A percentile compares a stretch with the other conserved stretches of the same genome.
Evolutionary conservation across 331 rosid species (phyloP).

Genomic region (Malus hybrid): DNA sequence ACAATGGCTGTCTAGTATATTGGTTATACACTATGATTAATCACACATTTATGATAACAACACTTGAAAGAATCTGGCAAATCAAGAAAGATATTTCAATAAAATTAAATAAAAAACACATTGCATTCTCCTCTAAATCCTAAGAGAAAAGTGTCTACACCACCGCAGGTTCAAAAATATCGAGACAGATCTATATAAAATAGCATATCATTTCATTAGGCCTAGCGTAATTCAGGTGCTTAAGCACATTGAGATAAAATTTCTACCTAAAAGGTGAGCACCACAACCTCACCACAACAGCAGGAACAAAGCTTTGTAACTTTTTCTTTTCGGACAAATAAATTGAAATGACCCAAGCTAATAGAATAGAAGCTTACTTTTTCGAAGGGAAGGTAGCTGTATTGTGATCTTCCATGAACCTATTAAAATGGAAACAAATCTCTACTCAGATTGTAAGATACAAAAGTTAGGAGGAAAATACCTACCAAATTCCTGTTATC

Average conservation of each 20-base stretch:
- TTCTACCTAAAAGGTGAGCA: too few species aligned
- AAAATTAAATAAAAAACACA: background rate
- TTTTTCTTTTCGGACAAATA: background rate
- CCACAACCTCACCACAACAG: background rate
- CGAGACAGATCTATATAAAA: background rate
- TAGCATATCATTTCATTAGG: background rate
- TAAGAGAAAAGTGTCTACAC: background rate
- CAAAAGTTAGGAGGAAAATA: background rate
- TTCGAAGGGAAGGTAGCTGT: constrained; percentile 95
- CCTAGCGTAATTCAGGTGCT: background rate
- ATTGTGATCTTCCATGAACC: constrained; percentile 99
- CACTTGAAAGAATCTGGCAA: background rate
- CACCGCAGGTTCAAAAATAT: background rate
- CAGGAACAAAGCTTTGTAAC: background rate
- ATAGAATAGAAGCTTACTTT: constrained; percentile 50
- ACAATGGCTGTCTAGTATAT: background rate
- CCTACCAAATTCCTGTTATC: background rate
- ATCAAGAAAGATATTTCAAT: background rate
- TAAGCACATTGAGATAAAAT: background rate
- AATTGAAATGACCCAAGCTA: constrained; percentile 7
- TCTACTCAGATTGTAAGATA: background rate
- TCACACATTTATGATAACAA: too few species aligned
- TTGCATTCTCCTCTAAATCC: background rate
- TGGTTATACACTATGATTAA: background rate
- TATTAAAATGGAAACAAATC: constrained; percentile 16